phyloP scores from a whole-genome alignment of 2,329 filamentous ascomycete species.

The Talaromyces sp. region DNA sequence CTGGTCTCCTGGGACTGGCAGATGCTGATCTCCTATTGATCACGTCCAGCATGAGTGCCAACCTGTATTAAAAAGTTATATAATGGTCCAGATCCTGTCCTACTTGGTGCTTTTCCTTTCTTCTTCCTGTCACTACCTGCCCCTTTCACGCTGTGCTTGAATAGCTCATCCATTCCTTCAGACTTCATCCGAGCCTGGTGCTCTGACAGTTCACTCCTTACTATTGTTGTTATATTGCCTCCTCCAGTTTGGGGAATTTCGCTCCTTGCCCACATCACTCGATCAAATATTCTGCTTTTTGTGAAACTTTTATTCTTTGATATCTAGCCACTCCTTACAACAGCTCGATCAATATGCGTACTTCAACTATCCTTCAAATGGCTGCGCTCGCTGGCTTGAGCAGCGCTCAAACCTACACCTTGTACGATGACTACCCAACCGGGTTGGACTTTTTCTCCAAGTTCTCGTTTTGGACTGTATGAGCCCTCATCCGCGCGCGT shows the following conservation, averaged over 20 bases:
- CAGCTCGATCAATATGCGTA: constrained; percentile 27
- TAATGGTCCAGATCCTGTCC: not conserved
- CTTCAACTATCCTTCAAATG: constrained; percentile 28
- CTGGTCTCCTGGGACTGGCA: not conserved
- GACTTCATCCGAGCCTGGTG: constrained; percentile 16
- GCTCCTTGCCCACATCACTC: not conserved
- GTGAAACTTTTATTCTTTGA: not conserved
- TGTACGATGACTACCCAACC: constrained; percentile 48
- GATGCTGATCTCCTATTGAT: not conserved
- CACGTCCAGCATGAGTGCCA: not conserved
- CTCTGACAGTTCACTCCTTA: constrained; percentile 17
- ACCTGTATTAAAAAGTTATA: not conserved
- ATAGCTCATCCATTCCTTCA: constrained; percentile 8
- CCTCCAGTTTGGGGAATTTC: not conserved
- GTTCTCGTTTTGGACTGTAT: constrained; percentile 51
- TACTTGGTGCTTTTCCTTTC: not conserved
- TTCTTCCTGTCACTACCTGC: not conserved
- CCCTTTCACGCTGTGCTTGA: constrained; percentile 6
- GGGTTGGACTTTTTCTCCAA: constrained; percentile 49
- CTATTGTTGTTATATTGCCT: not conserved
- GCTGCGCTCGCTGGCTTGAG: constrained; percentile 31
- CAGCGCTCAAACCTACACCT: constrained; percentile 32
- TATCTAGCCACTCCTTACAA: constrained; percentile 1
- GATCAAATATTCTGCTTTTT: not conserved
- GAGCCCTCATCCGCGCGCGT: constrained; percentile 18